These are phyloP conservation scores for Fragaria vesca DNA, from an alignment of 306 rosid genomes.

Conservation along the genomic window DNA sequence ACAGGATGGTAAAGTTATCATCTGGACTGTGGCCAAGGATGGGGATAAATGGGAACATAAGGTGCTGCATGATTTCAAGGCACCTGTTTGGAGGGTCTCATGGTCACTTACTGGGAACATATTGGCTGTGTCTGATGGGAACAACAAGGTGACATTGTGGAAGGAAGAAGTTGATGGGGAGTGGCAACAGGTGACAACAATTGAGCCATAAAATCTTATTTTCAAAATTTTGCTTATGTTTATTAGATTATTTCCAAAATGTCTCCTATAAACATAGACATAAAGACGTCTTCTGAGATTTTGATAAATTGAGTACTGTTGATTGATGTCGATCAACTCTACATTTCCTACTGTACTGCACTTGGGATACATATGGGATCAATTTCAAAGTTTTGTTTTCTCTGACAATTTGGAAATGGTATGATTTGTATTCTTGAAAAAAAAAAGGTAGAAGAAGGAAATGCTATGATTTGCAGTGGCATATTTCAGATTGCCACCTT, in stretches of 20 bases:
- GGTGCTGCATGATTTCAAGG: slow-evolving; percentile 65
- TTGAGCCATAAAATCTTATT: slow-evolving; percentile 53
- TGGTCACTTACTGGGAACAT: slow-evolving; percentile 91
- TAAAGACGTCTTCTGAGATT: not conserved
- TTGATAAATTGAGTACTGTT: not conserved
- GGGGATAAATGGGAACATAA: slow-evolving; percentile 87
- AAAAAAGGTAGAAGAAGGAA: too few species aligned
- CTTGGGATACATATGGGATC: not conserved
- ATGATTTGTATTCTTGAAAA: not conserved
- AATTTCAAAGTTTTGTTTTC: not conserved
- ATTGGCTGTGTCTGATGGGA: slow-evolving; percentile 86
- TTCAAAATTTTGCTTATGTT: slow-evolving; percentile 8
- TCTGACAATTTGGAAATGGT: slow-evolving; percentile 1
- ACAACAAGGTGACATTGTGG: slow-evolving; percentile 76
- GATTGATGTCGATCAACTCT: slow-evolving; percentile 3
- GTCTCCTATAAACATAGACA: slow-evolving; percentile 2
- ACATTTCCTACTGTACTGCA: not conserved
- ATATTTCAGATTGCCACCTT: not conserved
- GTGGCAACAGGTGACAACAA: slow-evolving; percentile 81
- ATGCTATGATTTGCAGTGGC: not conserved
- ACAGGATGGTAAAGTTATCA: slow-evolving; percentile 72
- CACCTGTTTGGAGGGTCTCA: slow-evolving; percentile 81
- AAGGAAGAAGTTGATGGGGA: slow-evolving; percentile 86
- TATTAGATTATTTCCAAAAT: not conserved
- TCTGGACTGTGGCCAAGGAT: slow-evolving; percentile 80